Conservation (phyloP, 495 filamentous ascomycete species). For the Baudoinia panamericana region DNA sequence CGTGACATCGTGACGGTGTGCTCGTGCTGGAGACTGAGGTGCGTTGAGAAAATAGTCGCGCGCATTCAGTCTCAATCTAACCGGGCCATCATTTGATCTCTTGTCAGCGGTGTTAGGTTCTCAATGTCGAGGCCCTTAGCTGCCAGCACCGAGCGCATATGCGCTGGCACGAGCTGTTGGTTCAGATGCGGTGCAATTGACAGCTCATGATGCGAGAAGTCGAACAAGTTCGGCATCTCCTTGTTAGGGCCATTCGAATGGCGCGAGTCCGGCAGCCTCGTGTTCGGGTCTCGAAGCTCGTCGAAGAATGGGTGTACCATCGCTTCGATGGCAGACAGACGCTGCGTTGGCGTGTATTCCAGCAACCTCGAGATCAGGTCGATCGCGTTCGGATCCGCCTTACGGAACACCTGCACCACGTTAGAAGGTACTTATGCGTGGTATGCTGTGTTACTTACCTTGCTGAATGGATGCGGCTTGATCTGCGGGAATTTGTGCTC, state of each 20-base stretch:
- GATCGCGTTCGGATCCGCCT: conserved; percentile 81
- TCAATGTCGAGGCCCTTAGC: conserved; percentile 80
- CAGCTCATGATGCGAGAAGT: conserved; percentile 90
- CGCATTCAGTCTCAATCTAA: conserved; percentile 66
- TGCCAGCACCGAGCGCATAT: conserved; percentile 60
- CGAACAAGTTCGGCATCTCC: conserved; percentile 78
- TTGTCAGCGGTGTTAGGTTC: conserved; percentile 78
- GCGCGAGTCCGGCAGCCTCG: conserved; percentile 83
- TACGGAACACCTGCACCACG: conserved; percentile 67
- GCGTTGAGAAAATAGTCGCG: neutral
- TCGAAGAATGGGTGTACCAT: conserved; percentile 99
- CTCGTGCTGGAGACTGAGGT: neutral
- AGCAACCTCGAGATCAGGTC: conserved; percentile 86
- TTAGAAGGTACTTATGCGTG: conserved; percentile 3
- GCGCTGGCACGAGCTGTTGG: conserved; percentile 68
- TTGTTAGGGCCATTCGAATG: conserved; percentile 61
- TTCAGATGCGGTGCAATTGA: conserved; percentile 87
- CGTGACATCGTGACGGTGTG: conserved; percentile 11
- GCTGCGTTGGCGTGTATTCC: conserved; percentile 94
- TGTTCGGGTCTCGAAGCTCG: conserved; percentile 78
- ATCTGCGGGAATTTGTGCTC: conserved; percentile 99
- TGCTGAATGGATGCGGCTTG: conserved; percentile 97
- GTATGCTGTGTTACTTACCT: conserved; percentile 38
- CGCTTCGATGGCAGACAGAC: conserved; percentile 83
- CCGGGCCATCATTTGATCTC: conserved; percentile 94